Conservation (phyloP, 805 yeast genomes). For the Teunomyces lycoperdinae region DNA sequence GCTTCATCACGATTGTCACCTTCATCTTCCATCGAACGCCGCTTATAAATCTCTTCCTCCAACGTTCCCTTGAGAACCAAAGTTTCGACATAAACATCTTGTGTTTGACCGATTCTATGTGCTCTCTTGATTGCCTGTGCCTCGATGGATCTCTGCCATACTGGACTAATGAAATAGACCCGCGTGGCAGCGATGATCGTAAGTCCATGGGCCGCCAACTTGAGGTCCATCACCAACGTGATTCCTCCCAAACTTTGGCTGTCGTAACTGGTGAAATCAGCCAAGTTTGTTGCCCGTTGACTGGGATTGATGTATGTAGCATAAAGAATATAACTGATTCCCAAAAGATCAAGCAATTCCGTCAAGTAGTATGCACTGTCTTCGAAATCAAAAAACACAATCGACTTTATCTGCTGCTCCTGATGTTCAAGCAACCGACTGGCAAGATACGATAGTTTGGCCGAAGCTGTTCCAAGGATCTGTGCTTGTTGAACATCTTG, state of each 20-base stretch:
- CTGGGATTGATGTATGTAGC: slow-evolving; percentile 54
- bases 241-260: slow-evolving; percentile 41
- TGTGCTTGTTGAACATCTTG: slow-evolving; percentile 26
- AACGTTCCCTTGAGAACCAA: slow-evolving; percentile 58
- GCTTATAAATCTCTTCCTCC: slow-evolving; percentile 64
- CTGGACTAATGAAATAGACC: slow-evolving; percentile 69
- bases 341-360: slow-evolving; percentile 60
- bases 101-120: slow-evolving; percentile 68
- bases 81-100: slow-evolving; percentile 68
- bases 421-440: slow-evolving; percentile 55
- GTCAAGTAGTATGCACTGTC: slow-evolving; percentile 68
- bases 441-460: slow-evolving; percentile 60
- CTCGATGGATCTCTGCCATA: slow-evolving; percentile 66
- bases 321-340: slow-evolving; percentile 60
- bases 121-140: slow-evolving; percentile 79
- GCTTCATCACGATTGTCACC: slow-evolving; percentile 10
- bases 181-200: slow-evolving; percentile 66
- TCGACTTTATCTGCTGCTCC: slow-evolving; percentile 44
- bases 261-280: slow-evolving; percentile 45
- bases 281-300: slow-evolving; percentile 51
- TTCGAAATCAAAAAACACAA: slow-evolving; percentile 69
- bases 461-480: slow-evolving; percentile 60
- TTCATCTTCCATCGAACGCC: slow-evolving; percentile 19
- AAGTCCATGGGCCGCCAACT: slow-evolving; percentile 66
- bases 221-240: slow-evolving; percentile 62